These are phyloP conservation scores for Verbascum thapsus DNA, from an alignment of 257 asterid species.

Conservation along the genomic window DNA sequence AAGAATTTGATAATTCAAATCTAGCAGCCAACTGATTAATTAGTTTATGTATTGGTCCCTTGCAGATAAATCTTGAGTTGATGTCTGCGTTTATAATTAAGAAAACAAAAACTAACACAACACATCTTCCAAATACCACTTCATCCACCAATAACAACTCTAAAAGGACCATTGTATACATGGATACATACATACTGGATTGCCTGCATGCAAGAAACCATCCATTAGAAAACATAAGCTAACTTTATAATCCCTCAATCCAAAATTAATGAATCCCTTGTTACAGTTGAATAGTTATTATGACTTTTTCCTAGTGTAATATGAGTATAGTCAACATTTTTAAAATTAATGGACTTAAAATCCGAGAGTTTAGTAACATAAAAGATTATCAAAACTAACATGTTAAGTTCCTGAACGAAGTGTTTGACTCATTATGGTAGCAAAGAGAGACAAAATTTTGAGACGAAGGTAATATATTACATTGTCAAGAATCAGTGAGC, in stretches of 20 bases:
- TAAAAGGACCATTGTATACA: slow-evolving; percentile 22
- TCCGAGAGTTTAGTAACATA: too few species aligned
- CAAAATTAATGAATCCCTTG: too few species aligned
- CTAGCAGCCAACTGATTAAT: slow-evolving; percentile 73
- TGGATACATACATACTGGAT: slow-evolving; percentile 94
- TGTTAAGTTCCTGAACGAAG: too few species aligned
- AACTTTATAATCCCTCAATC: background rate
- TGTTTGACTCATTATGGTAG: too few species aligned
- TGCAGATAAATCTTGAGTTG: slow-evolving; percentile 87
- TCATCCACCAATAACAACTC: slow-evolving; percentile 33
- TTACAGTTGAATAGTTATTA: too few species aligned
- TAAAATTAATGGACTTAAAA: too few species aligned
- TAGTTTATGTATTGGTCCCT: slow-evolving; percentile 87
- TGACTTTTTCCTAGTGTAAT: too few species aligned
- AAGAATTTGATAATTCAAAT: slow-evolving; percentile 43
- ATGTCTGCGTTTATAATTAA: slow-evolving; percentile 65
- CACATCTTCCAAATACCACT: slow-evolving; percentile 27
- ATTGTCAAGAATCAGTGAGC: slow-evolving; percentile 24
- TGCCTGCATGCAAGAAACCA: slow-evolving; percentile 63
- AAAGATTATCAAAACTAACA: too few species aligned
- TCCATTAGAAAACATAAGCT: slow-evolving; percentile 33
- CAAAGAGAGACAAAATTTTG: too few species aligned
- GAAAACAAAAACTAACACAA: slow-evolving; percentile 42
- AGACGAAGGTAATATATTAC: background rate
- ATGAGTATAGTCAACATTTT: too few species aligned